Conservation (phyloP, 1,284 basidiomycete genomes). For the Rhodotorula sp. region DNA sequence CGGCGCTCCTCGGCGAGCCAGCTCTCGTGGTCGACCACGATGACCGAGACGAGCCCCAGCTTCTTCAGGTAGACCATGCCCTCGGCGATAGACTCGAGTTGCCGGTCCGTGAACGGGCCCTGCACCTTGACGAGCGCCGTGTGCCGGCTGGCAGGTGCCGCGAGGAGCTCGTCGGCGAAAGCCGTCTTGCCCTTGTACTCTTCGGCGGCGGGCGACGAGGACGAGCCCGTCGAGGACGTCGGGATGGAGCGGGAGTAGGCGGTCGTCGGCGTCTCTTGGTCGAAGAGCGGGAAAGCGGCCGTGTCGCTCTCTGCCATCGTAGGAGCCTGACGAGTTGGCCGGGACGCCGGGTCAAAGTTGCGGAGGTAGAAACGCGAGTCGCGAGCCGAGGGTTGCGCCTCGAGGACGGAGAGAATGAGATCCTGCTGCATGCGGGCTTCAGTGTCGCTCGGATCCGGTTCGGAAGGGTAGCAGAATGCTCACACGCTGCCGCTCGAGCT, state of each 20-base stretch:
- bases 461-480: background rate
- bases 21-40: slow-evolving; percentile 88
- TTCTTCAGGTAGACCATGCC: slow-evolving; percentile 95
- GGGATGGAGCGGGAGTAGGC: slow-evolving; percentile 42
- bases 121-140: slow-evolving; percentile 96
- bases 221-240: slow-evolving; percentile 27
- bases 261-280: slow-evolving; percentile 46
- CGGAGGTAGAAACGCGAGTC: slow-evolving; percentile 88
- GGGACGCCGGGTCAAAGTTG: slow-evolving; percentile 65
- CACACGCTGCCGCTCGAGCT: slow-evolving; percentile 37
- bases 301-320: slow-evolving; percentile 13
- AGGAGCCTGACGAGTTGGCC: slow-evolving; percentile 18
- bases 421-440: slow-evolving; percentile 61
- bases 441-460: background rate
- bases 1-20: slow-evolving; percentile 61
- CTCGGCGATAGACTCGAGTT: slow-evolving; percentile 88
- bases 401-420: slow-evolving; percentile 92
- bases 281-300: slow-evolving; percentile 42
- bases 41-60: slow-evolving; percentile 89
- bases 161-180: slow-evolving; percentile 75
- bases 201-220: background rate
- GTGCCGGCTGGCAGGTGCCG: slow-evolving; percentile 72
- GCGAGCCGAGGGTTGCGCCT: slow-evolving; percentile 86
- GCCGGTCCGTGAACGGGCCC: slow-evolving; percentile 92
- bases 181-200: slow-evolving; percentile 53